Base-by-base conservation (phyloP, 805 yeast species). In the Kuraishia ogatae region DNA sequence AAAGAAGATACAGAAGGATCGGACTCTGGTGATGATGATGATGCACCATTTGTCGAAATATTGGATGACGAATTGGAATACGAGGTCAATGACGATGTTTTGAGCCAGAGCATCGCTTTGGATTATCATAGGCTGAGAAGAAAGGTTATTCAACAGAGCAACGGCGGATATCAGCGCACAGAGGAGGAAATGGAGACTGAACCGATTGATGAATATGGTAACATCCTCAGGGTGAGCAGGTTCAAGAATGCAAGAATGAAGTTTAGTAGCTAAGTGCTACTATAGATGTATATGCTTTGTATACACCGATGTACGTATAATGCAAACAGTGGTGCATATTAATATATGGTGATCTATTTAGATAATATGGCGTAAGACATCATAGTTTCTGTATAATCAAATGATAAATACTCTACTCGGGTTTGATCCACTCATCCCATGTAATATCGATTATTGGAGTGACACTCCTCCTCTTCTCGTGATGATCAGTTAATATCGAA, bases 141-240 rank as follows among this genome's bases (percentile, higher is more conserved):
- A 53, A 75, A 74, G 56, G 60, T 72, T 21, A 72, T 88, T 59
- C 67, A 80, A 39, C 67, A 70, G 22, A 62, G 64, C 50, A 72
- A 77, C 39, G 80, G 80, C 1, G 84, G 84, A 2, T 80, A 64
- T 56, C 70, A 65, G 53, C 71, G 74, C 57, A 68, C 78, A 1
- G 78, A 76, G 1, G 69, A 72, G 52, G 88, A 80, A 48, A 61
- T 68, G 57, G 92, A 83, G 55, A 61, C 81, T 20, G 96, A 87
- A 62, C 90, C 89, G 0, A 70, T 87, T 6, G 90, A 87, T 60
- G 85, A 81, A 54, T 62, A 69, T 46, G 89, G 89, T 0, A 77
- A 81, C 54, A 83, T 83, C 0, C 65, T 79, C 7, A 83, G 75
- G 57, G 71, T 80, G 1, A 87, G 96, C 63, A 72, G 90, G 53